Evolutionary conservation across 108 stramenopile genomes (phyloP).

Genomic region (Asterionellopsis glacialis): DNA sequence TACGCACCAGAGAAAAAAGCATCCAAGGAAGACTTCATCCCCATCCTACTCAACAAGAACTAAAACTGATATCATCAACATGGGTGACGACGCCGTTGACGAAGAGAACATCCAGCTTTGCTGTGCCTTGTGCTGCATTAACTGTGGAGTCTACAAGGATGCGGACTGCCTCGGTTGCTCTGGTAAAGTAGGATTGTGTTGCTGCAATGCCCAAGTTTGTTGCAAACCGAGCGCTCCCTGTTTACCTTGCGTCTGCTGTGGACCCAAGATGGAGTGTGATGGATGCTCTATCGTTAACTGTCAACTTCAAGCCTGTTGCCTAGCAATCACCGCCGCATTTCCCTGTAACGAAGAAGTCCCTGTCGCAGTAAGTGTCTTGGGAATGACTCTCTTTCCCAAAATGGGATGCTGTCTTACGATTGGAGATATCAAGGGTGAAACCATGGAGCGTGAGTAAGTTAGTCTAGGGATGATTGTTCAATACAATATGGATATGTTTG

Average conservation of each 20-base stretch:
- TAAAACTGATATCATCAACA: constrained; percentile 5
- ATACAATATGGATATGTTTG: too few species aligned
- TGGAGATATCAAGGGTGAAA: constrained; percentile 20
- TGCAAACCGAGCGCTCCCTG: constrained; percentile 62
- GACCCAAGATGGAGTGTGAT: constrained; percentile 14
- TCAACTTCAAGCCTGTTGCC: constrained; percentile 61
- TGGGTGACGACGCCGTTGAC: constrained; percentile 58
- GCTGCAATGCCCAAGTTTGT: constrained; percentile 54
- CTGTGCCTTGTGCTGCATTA: constrained; percentile 67
- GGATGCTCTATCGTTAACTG: constrained; percentile 38
- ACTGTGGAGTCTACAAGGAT: constrained; percentile 29
- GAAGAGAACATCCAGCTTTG: constrained; percentile 62
- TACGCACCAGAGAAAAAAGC: too few species aligned
- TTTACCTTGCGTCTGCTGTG: constrained; percentile 30
- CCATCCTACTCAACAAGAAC: too few species aligned
- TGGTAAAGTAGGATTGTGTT: constrained; percentile 61
- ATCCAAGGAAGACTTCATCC: neutral
- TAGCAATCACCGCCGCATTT: constrained; percentile 52
- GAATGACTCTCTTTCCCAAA: constrained; percentile 60
- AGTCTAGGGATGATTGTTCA: too few species aligned
- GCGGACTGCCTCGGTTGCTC: constrained; percentile 48
- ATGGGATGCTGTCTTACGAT: constrained; percentile 42
- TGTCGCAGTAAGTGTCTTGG: constrained; percentile 39
- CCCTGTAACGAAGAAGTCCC: constrained; percentile 82
- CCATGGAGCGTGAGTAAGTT: constrained; percentile 18